Conservation (phyloP, 2,329 filamentous ascomycete genomes). For the Pseudogymnoascus sp. region DNA sequence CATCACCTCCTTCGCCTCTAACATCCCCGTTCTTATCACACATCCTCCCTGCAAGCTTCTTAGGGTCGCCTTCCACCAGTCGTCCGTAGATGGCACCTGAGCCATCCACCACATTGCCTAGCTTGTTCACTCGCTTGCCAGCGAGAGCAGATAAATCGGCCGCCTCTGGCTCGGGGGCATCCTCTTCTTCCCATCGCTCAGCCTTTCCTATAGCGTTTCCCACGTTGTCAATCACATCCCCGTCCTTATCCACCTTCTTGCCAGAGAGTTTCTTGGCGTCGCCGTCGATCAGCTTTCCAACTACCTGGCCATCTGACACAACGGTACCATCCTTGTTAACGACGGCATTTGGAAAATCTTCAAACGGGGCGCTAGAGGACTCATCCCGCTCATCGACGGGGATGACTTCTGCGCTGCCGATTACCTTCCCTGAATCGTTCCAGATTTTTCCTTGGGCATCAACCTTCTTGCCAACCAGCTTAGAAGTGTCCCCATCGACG, state of each 20-base stretch:
- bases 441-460: constrained; percentile 63
- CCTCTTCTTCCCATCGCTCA: constrained; percentile 55
- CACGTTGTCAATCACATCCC: constrained; percentile 58
- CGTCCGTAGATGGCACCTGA: constrained; percentile 52
- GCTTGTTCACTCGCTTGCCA: constrained; percentile 65
- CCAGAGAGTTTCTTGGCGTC: constrained; percentile 56
- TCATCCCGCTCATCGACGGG: constrained; percentile 46
- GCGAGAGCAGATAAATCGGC: constrained; percentile 54
- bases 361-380: constrained; percentile 43
- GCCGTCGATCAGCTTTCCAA: constrained; percentile 55
- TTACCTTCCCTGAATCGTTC: constrained; percentile 59
- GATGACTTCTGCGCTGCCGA: constrained; percentile 59
- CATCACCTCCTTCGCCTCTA: constrained; percentile 63
- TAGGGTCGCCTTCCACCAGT: constrained; percentile 57
- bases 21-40: constrained; percentile 65
- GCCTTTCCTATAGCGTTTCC: constrained; percentile 60
- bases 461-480: constrained; percentile 54
- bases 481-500: constrained; percentile 53
- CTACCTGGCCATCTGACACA: constrained; percentile 43
- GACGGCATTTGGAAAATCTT: constrained; percentile 47
- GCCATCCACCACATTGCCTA: constrained; percentile 52
- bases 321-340: constrained; percentile 48
- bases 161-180: constrained; percentile 37
- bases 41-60: constrained; percentile 58
- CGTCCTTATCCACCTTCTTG: constrained; percentile 59